Percentiles rank a stretch among this genome's conserved stretches.
These are phyloP conservation scores for Candida tetrigidarum DNA, from an alignment of 1,139 yeast species.

Conservation along the genomic window DNA sequence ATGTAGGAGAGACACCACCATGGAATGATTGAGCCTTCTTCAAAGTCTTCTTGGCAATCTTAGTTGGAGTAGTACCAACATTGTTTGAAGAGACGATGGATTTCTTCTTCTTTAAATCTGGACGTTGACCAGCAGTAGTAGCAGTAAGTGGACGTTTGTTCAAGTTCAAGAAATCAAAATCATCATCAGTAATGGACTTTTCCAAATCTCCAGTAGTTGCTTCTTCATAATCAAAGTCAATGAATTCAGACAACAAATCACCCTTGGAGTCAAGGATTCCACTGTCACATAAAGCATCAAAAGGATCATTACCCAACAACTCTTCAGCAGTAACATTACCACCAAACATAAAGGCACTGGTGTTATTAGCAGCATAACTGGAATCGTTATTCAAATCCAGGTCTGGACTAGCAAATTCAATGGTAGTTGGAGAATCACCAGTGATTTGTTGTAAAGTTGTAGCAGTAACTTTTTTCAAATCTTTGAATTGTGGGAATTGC, in stretches of 20 bases:
- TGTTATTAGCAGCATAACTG: conserved; percentile 2
- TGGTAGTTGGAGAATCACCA: conserved; percentile 19
- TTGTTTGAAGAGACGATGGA: conserved; percentile 10
- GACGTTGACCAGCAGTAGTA: conserved; percentile 9
- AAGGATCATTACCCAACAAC: conserved; percentile 20
- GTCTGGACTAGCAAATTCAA: conserved; percentile 22
- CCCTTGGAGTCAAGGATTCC: neutral
- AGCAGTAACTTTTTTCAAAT: neutral
- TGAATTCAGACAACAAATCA: conserved; percentile 12
- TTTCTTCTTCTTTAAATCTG: conserved; percentile 12
- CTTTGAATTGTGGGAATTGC: conserved; percentile 6
- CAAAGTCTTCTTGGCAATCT: conserved; percentile 12
- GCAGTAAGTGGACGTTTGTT: conserved; percentile 9
- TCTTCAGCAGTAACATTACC: conserved; percentile 19
- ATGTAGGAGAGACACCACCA: conserved; percentile 15
- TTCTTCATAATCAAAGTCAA: conserved; percentile 15
- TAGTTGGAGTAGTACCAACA: conserved; percentile 8
- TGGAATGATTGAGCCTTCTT: conserved; percentile 18
- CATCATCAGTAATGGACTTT: conserved; percentile 5
- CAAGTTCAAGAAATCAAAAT: conserved; percentile 5
- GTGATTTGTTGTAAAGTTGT: conserved; percentile 5
- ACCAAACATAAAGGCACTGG: conserved; percentile 6
- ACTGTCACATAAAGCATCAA: conserved; percentile 13
- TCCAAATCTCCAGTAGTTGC: conserved; percentile 10
- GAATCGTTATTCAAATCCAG: conserved; percentile 17